phyloP scores from a whole-genome alignment of 345 rosid genomes.

The Iberis pinnata region DNA sequence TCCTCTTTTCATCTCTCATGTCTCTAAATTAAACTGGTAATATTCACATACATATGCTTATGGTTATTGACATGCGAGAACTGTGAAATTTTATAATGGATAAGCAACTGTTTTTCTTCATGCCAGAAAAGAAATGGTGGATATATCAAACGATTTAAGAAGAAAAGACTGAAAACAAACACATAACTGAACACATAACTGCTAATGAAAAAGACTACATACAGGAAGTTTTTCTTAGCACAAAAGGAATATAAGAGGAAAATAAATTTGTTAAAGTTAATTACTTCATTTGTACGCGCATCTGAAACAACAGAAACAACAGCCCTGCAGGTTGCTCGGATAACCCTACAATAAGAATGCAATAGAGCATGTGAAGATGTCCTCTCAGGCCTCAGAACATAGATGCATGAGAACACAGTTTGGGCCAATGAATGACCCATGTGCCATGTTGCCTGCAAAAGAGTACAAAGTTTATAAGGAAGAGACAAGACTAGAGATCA shows the following conservation, averaged over 20 bases:
- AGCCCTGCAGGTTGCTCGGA: conserved; percentile 90
- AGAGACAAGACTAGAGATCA: neutral
- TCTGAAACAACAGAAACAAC: conserved; percentile 88
- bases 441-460: conserved; percentile 95
- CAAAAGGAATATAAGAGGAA: conserved; percentile 23
- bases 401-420: conserved; percentile 96
- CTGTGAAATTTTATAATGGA: conserved; percentile 1
- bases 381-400: conserved; percentile 85
- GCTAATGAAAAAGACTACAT: neutral
- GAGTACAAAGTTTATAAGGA: conserved; percentile 24
- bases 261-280: conserved; percentile 45
- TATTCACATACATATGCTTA: conserved; percentile 16
- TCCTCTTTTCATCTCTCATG: neutral
- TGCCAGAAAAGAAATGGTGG: neutral
- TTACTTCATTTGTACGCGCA: conserved; percentile 99
- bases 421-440: conserved; percentile 97
- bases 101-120: neutral
- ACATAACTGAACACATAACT: neutral
- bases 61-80: conserved; percentile 6
- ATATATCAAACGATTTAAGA: conserved; percentile 6
- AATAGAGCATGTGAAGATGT: conserved; percentile 73
- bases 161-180: neutral
- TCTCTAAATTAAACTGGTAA: conserved; percentile 14
- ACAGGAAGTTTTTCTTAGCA: conserved; percentile 1
- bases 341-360: conserved; percentile 82